These are phyloP conservation scores for Sarocladium kiliense DNA, from an alignment of 2,329 filamentous ascomycete genomes.

Conservation along the genomic window DNA sequence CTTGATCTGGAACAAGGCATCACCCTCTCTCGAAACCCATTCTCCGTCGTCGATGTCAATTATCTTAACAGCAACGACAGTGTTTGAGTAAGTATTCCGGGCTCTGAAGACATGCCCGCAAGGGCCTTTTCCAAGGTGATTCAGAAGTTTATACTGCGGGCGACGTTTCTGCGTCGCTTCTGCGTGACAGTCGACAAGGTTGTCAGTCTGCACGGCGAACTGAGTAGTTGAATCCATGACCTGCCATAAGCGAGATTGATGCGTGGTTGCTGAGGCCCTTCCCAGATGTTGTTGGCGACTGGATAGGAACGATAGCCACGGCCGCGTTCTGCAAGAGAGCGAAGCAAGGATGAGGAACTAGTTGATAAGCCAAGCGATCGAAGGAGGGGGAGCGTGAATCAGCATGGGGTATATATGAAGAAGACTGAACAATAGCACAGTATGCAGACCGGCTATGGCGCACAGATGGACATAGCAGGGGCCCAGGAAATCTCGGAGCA, in stretches of 20 bases:
- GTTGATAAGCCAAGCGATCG: not conserved
- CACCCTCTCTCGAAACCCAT: not conserved
- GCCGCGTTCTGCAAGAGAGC: not conserved
- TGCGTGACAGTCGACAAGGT: not conserved
- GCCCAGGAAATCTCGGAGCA: constrained; percentile 2
- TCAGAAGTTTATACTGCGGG: not conserved
- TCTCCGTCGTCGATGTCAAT: not conserved
- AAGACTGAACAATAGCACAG: not conserved
- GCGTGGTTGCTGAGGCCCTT: not conserved
- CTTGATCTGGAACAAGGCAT: not conserved
- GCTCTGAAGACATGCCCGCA: constrained; percentile 1
- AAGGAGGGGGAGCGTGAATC: not conserved
- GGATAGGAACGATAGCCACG: not conserved
- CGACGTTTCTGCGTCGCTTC: not conserved
- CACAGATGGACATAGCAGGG: not conserved
- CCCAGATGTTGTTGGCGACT: not conserved
- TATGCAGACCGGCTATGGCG: not conserved
- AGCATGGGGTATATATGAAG: not conserved
- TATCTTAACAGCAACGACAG: not conserved
- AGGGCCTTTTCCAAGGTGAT: not conserved
- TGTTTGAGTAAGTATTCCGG: not conserved
- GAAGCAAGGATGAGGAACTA: not conserved
- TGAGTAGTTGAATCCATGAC: not conserved
- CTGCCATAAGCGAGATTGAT: not conserved
- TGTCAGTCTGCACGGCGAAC: not conserved